Evolutionary conservation across 495 filamentous ascomycete species (phyloP).

Genomic region (Pseudoneurospora amorphoporcata): DNA sequence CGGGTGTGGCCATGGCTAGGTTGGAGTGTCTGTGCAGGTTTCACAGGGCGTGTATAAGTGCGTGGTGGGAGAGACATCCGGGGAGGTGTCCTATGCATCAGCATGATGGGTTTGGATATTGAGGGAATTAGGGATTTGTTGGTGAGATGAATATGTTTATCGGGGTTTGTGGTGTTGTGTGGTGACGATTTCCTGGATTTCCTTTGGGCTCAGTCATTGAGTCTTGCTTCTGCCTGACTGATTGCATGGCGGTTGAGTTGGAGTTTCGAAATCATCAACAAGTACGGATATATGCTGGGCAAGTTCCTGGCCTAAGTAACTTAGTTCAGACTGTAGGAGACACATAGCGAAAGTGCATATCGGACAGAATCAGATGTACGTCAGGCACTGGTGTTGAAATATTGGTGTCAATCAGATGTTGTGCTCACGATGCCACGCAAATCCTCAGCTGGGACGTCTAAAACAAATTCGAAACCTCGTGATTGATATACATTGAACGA

Average conservation of each 20-base stretch:
- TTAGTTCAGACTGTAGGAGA: not conserved
- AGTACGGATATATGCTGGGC: not conserved
- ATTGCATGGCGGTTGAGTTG: not conserved
- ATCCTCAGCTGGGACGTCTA: not conserved
- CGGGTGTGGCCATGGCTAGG: conserved; percentile 69
- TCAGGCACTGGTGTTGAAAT: not conserved
- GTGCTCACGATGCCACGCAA: not conserved
- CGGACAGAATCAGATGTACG: not conserved
- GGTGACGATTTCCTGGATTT: not conserved
- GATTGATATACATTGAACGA: not conserved
- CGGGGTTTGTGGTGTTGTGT: not conserved
- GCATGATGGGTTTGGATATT: conserved; percentile 40
- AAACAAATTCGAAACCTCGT: not conserved
- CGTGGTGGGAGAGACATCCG: conserved; percentile 42
- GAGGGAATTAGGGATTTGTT: not conserved
- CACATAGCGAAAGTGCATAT: not conserved
- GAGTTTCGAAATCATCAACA: not conserved
- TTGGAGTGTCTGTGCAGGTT: conserved; percentile 93
- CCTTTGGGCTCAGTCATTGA: not conserved
- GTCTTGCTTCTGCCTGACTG: not conserved
- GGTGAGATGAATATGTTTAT: not conserved
- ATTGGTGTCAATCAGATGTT: not conserved
- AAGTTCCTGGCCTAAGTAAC: not conserved
- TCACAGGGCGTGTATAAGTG: conserved; percentile 58
- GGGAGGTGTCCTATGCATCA: conserved; percentile 47